Base-by-base conservation (phyloP, 2,329 filamentous ascomycete genomes). In the Tolypocladium inflatum region DNA sequence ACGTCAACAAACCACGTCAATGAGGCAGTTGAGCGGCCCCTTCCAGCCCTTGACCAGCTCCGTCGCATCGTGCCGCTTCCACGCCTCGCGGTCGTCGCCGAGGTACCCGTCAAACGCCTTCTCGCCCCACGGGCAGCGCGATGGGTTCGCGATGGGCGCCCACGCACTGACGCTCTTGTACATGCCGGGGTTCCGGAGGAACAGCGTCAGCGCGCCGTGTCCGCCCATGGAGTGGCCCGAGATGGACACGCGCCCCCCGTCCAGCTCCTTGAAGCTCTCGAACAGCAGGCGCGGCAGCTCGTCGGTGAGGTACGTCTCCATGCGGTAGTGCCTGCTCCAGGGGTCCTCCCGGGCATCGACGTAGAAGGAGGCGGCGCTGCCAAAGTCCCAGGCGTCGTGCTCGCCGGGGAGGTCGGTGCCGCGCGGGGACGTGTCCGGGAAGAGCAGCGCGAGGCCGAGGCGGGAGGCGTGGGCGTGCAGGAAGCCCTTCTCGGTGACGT, bases 171-270 rank as follows among this genome's bases (percentile, higher is more conserved):
- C 91, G 63, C 86, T 90, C 77, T 87, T 89, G 80, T 96, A 99
- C 77, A 83, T 85, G 62, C 89, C 91, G 0, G 94, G 92, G 75
- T 97, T 88, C 78, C 90, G 93, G 56, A 99, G 81, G 78, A 89
- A 97, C 66, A 97, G 76, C 52, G 92, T 96, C 65, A 99, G 78
- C 51, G 94, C 94, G 62, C 94, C 94, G 74, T 99, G 94, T 0
- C 94, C 94, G 64, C 94, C 94, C 94, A 99, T 99, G 67, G 87
- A 92, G 77, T 99, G 94, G 7, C 94, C 94, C 45, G 90, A 90
- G 67, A 99, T 94, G 73, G 87, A 88, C 57, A 97, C 85, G 45
- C 87, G 81, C 35, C 68, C 74, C 0, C 73, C 68, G 72, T 97
- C 93, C 37, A 99, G 78, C 64, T 72, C 80, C 37, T 82, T 78